Percentiles rank a stretch among this genome's conserved stretches.
Conservation (phyloP, 2,329 filamentous ascomycete genomes). For the Diaporthe sp. region DNA sequence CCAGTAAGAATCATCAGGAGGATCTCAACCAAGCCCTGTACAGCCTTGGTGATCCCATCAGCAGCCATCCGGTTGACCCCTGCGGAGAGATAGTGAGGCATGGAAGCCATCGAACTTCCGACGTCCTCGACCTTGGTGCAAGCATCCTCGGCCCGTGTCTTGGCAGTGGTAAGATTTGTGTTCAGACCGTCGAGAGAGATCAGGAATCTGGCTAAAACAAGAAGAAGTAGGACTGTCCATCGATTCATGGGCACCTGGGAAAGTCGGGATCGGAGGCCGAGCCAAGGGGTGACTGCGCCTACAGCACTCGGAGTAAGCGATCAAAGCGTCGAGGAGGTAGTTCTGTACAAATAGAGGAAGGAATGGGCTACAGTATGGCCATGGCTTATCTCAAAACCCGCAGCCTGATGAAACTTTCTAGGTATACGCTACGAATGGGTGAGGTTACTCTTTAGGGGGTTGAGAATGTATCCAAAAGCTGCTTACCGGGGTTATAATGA, state of each 20-base stretch:
- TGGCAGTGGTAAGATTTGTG: slow-evolving; percentile 81
- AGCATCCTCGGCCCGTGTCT: slow-evolving; percentile 85
- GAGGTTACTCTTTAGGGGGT: too few species aligned
- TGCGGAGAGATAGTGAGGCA: slow-evolving; percentile 93
- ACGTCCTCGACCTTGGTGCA: slow-evolving; percentile 94
- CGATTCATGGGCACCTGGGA: slow-evolving; percentile 98
- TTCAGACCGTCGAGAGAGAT: slow-evolving; percentile 81
- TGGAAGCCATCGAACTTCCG: slow-evolving; percentile 95
- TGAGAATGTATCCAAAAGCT: too few species aligned
- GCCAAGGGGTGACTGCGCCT: slow-evolving; percentile 86
- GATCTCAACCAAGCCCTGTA: slow-evolving; percentile 84
- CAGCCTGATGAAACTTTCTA: too few species aligned
- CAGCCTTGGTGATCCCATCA: slow-evolving; percentile 82
- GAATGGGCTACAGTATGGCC: too few species aligned
- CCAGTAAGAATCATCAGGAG: slow-evolving; percentile 84
- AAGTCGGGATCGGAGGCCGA: slow-evolving; percentile 88
- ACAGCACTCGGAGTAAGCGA: too few species aligned
- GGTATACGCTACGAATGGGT: too few species aligned
- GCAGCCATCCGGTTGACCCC: slow-evolving; percentile 92
- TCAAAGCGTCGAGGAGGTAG: too few species aligned
- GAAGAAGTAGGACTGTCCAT: slow-evolving; percentile 91
- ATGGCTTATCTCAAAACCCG: too few species aligned
- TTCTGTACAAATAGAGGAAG: too few species aligned
- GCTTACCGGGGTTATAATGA: background rate
- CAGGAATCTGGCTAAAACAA: slow-evolving; percentile 86